Base-by-base conservation (phyloP, 2,329 filamentous ascomycete species). In the Diaporthe vaccinii region DNA sequence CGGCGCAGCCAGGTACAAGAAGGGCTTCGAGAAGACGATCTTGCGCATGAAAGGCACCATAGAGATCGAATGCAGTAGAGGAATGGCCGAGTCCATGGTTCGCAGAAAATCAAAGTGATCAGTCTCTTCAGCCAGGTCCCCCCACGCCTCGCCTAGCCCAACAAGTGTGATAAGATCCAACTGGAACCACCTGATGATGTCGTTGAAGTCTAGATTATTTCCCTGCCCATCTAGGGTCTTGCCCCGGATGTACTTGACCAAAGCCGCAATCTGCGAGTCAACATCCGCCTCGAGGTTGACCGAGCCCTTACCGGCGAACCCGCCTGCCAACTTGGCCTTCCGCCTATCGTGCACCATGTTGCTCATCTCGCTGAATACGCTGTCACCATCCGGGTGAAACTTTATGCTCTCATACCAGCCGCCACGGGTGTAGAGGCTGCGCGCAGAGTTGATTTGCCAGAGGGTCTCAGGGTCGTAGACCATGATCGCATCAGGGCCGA, bases 401-500 rank as follows among this genome's bases (percentile, higher is more conserved):
- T 77, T 76, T 44, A 78, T 73, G 53, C 79, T 78, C 6, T 53
- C 62, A 36, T 81, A 82, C 79, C 80, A 83, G 20, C 34, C 70
- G 31, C 80, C 74, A 10, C 81, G 81, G 12, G 59, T 59, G 39
- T 82, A 83, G 6, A 57, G 55, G 9, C 79, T 79, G 20, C 81
- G 81, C 20, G 80, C 80, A 17, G 76, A 76, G 72, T 81, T 82
- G 55, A 82, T 81, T 4, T 78, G 77, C 77, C 77, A 78, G 4
- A 82, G 39, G 9, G 76, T 78, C 20, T 82, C 78, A 4, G 81
- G 74, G 39, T 81, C 79, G 58, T 77, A 79, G 9, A 80, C 41
- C 28, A 81, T 71, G 9, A 83, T 73, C 49, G 79, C 78, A 59
- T 80, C 80, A 15, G 81, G 81, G 1, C 80, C 79, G n/a, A 82